Percentiles rank a stretch among this genome's conserved stretches.
These are phyloP conservation scores for Aspergillus cavernicola DNA, from an alignment of 495 filamentous ascomycete species.

Conservation along the genomic window DNA sequence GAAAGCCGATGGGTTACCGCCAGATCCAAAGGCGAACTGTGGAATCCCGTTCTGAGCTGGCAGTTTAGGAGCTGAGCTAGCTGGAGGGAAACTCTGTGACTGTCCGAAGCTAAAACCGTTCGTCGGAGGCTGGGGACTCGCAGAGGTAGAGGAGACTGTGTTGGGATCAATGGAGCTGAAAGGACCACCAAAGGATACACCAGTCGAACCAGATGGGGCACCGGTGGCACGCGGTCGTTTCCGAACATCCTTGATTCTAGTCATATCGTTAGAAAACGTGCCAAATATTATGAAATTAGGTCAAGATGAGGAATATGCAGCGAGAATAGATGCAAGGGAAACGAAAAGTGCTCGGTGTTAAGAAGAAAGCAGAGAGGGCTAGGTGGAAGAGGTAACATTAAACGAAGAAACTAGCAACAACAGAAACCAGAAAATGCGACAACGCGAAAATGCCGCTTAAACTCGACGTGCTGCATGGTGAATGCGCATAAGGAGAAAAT, in stretches of 20 bases:
- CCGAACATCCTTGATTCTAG: conserved; percentile 37
- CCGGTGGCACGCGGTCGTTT: conserved; percentile 26
- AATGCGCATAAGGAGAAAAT: background rate
- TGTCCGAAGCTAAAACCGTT: conserved; percentile 44
- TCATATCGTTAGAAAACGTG: conserved; percentile 11
- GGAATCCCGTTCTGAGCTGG: conserved; percentile 28
- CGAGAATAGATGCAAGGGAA: too few species aligned
- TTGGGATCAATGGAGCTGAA: conserved; percentile 29
- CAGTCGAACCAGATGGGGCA: conserved; percentile 16
- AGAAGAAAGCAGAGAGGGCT: too few species aligned
- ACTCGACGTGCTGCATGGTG: background rate
- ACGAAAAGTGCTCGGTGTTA: too few species aligned
- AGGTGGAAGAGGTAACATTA: too few species aligned
- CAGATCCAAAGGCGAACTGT: conserved; percentile 40
- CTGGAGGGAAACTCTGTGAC: conserved; percentile 46
- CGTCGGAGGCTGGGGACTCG: conserved; percentile 24
- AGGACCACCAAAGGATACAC: conserved; percentile 26
- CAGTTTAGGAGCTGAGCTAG: conserved; percentile 24
- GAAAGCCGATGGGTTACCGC: conserved; percentile 28
- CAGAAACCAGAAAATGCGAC: background rate
- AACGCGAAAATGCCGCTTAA: background rate
- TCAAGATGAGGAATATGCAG: conserved; percentile 3
- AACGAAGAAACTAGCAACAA: background rate
- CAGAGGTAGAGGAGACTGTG: conserved; percentile 26
- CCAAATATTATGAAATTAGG: background rate